Evolutionary conservation across 108 stramenopile species (phyloP).

Genomic region (Fragilariopsis cylindrus): DNA sequence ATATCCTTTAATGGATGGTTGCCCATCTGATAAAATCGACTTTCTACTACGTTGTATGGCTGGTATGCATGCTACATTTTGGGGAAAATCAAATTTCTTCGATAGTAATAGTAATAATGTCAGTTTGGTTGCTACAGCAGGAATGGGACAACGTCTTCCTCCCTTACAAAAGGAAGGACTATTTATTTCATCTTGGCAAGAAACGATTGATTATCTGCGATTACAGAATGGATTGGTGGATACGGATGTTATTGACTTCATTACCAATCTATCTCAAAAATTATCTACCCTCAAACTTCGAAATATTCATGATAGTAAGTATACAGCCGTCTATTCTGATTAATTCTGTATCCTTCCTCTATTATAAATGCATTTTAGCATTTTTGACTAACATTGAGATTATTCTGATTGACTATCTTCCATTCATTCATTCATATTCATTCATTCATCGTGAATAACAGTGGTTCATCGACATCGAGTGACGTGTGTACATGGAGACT

Average conservation of each 20-base stretch:
- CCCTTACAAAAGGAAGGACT: slow-evolving; percentile 21
- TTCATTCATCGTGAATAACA: neutral
- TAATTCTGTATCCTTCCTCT: neutral
- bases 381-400: too few relatives aligned
- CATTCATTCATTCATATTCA: too few relatives aligned
- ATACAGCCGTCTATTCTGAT: neutral
- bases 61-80: slow-evolving; percentile 19
- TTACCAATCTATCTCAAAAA: slow-evolving; percentile 12
- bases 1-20: slow-evolving; percentile 18
- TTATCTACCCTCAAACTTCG: slow-evolving; percentile 13
- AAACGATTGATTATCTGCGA: slow-evolving; percentile 9
- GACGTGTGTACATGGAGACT: slow-evolving; percentile 36
- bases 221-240: neutral
- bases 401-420: too few relatives aligned
- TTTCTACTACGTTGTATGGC: slow-evolving; percentile 18
- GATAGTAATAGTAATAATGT: neutral
- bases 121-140: slow-evolving; percentile 4
- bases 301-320: slow-evolving; percentile 14
- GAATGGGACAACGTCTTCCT: slow-evolving; percentile 26
- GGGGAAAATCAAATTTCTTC: neutral
- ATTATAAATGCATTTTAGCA: too few relatives aligned
- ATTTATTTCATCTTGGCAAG: slow-evolving; percentile 16
- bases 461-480: slow-evolving; percentile 21
- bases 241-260: neutral
- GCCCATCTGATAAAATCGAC: slow-evolving; percentile 17